Conservation (phyloP, 1,284 basidiomycete species). For the Trametes hirsuta region DNA sequence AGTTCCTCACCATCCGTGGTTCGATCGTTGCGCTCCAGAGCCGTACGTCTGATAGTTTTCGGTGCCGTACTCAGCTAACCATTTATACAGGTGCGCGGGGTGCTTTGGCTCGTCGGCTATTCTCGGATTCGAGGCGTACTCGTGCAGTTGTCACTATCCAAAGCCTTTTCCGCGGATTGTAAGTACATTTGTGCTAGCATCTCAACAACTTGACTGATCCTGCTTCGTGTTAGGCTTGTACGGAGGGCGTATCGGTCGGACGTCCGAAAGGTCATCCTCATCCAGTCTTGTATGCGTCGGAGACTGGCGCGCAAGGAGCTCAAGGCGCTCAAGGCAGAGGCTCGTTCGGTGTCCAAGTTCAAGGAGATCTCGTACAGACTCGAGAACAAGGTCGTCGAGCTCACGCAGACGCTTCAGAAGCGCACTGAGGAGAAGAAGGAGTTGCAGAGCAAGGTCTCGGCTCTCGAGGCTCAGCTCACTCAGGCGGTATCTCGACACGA, state of each 20-base stretch:
- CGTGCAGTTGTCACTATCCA: conserved; percentile 82
- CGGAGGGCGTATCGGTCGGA: conserved; percentile 70
- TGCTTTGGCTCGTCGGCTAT: conserved; percentile 71
- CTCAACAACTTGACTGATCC: conserved; percentile 7
- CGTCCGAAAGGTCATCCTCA: conserved; percentile 76
- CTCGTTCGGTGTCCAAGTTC: conserved; percentile 96
- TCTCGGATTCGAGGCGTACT: conserved; percentile 60
- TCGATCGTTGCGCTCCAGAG: conserved; percentile 83
- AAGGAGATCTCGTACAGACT: conserved; percentile 98
- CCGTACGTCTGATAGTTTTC: conserved; percentile 56
- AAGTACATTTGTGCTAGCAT: conserved; percentile 40
- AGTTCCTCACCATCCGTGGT: conserved; percentile 66
- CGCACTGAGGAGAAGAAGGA: conserved; percentile 93
- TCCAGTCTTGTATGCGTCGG: conserved; percentile 94
- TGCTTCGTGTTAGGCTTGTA: conserved; percentile 50
- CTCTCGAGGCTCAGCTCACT: conserved; percentile 85
- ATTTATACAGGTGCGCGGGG: conserved; percentile 76
- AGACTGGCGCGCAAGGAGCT: conserved; percentile 88
- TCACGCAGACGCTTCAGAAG: conserved; percentile 94
- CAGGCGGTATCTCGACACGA: conserved; percentile 89
- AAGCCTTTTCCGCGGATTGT: conserved; percentile 88
- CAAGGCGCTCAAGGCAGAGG: conserved; percentile 84
- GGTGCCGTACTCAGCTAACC: conserved; percentile 10
- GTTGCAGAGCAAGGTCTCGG: conserved; percentile 72
- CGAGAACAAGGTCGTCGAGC: conserved; percentile 99